Evolutionary conservation across 306 rosid species (phyloP).

Genomic region (Fagus crenata): DNA sequence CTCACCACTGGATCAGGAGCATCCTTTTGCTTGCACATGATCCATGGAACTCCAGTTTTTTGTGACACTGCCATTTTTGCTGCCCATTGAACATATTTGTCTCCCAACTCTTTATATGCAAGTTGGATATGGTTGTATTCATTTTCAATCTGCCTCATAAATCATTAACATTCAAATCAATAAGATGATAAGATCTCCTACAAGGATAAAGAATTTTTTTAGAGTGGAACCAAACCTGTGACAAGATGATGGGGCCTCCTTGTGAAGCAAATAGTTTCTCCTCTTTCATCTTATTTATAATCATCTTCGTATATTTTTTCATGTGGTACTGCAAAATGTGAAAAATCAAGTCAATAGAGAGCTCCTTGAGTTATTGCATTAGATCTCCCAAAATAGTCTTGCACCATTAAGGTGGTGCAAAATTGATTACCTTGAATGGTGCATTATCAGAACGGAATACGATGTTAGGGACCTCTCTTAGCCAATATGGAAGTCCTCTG

Average conservation of each 20-base stretch:
- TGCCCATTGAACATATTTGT: slow-evolving; percentile 72
- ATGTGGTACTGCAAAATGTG: slow-evolving; percentile 52
- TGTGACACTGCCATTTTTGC: slow-evolving; percentile 60
- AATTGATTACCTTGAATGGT: slow-evolving; percentile 62
- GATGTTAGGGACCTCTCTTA: slow-evolving; percentile 68
- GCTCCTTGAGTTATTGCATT: background rate
- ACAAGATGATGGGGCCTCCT: slow-evolving; percentile 88
- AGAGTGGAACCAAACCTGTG: slow-evolving; percentile 59
- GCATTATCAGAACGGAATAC: slow-evolving; percentile 65
- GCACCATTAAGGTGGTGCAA: background rate
- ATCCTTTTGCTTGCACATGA: slow-evolving; percentile 93
- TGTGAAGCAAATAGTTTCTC: slow-evolving; percentile 70
- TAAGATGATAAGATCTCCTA: background rate
- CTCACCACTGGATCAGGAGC: slow-evolving; percentile 94
- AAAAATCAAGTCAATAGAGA: background rate
- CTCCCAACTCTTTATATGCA: slow-evolving; percentile 57
- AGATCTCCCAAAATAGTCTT: slow-evolving; percentile 1
- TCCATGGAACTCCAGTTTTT: slow-evolving; percentile 72
- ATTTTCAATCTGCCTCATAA: slow-evolving; percentile 67
- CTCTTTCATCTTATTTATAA: slow-evolving; percentile 56
- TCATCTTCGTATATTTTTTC: slow-evolving; percentile 50
- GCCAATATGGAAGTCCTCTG: slow-evolving; percentile 96
- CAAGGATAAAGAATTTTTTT: background rate
- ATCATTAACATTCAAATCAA: background rate
- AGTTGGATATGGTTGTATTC: slow-evolving; percentile 82